Evolutionary conservation across 78 protist genomes (phyloP).

Genomic region (Cavenderia fasciculata): DNA sequence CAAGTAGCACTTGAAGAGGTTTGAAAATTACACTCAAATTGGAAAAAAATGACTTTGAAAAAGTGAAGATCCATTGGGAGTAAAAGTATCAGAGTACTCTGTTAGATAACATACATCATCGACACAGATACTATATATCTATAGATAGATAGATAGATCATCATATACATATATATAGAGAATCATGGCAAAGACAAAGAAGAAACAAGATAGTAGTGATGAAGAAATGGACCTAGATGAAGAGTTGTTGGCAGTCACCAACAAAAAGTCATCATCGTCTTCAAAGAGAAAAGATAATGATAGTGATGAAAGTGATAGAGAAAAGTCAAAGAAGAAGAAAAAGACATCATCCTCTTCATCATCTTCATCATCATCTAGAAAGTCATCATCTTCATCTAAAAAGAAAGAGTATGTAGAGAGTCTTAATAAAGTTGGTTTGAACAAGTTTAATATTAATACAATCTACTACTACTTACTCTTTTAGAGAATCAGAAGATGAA

Average conservation of each 20-base stretch:
- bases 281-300: background rate
- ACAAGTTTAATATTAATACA: background rate
- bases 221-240: slow-evolving; percentile 43
- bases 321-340: slow-evolving; percentile 10
- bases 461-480: background rate
- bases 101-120: too few relatives aligned
- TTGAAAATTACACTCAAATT: too few relatives aligned
- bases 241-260: slow-evolving; percentile 21
- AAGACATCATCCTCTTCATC: background rate
- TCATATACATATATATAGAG: background rate
- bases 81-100: too few relatives aligned
- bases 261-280: slow-evolving; percentile 36
- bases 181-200: slow-evolving; percentile 13
- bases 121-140: too few relatives aligned
- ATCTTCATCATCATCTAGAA: slow-evolving; percentile 2
- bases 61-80: too few relatives aligned
- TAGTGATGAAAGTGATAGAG: background rate
- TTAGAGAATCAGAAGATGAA: slow-evolving; percentile 1
- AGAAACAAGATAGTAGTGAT: slow-evolving; percentile 17
- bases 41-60: too few relatives aligned
- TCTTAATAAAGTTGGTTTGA: background rate
- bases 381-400: background rate
- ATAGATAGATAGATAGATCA: too few relatives aligned
- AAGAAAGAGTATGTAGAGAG: slow-evolving; percentile 25
- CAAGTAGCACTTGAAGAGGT: too few relatives aligned